Conservation (phyloP, 306 rosid species). For the Hylodesmum podocarpum region DNA sequence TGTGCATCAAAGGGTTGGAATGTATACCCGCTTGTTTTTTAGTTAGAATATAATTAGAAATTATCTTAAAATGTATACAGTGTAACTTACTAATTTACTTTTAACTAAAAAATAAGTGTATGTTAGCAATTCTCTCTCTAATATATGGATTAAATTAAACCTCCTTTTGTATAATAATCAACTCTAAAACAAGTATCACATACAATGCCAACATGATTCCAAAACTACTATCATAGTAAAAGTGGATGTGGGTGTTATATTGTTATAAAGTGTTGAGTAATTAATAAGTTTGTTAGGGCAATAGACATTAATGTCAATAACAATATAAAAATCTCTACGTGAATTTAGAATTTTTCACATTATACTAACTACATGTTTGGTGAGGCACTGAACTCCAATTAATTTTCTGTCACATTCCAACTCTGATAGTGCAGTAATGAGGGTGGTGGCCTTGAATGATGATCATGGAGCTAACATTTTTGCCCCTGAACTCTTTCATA, state of each 20-base stretch:
- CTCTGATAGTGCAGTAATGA: constrained; percentile 6
- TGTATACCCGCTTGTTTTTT: too few relatives aligned
- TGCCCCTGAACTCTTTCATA: constrained; percentile 1
- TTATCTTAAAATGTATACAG: too few relatives aligned
- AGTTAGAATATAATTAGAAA: too few relatives aligned
- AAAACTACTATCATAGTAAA: background rate
- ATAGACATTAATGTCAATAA: background rate
- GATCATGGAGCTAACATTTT: background rate
- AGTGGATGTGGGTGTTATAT: background rate
- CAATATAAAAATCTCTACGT: background rate
- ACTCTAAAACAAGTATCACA: background rate
- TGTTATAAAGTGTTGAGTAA: background rate
- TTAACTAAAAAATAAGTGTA: too few relatives aligned
- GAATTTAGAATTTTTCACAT: background rate
- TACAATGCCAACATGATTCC: background rate
- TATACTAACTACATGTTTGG: background rate
- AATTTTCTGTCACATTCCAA: constrained; percentile 30
- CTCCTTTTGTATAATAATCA: too few relatives aligned
- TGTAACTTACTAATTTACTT: too few relatives aligned
- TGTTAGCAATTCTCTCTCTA: too few relatives aligned
- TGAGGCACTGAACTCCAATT: background rate
- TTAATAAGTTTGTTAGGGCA: background rate
- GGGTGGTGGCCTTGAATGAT: background rate
- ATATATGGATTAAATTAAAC: too few relatives aligned
- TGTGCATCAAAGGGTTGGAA: background rate